These are phyloP conservation scores for Peronospora farinosa DNA, from an alignment of 352 stramenopile genomes.

Conservation along the genomic window DNA sequence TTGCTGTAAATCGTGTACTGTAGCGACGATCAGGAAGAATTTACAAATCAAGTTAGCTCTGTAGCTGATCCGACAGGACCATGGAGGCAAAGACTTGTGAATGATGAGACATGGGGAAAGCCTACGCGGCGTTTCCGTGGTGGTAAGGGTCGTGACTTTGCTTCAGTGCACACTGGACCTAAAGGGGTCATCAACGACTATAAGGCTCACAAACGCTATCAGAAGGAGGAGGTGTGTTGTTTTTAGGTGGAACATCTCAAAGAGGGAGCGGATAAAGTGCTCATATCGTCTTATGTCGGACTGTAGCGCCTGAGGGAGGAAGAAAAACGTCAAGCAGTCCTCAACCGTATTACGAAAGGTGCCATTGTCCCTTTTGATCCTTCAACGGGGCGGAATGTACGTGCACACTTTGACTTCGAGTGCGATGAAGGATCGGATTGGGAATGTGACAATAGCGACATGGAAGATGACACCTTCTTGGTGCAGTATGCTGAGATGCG, in stretches of 20 bases:
- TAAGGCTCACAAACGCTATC: slow-evolving; percentile 62
- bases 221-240: slow-evolving; percentile 47
- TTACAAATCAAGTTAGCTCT: slow-evolving; percentile 56
- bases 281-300: background rate
- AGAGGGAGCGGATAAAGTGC: no score
- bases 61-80: slow-evolving; percentile 63
- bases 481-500: slow-evolving; percentile 54
- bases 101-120: slow-evolving; percentile 43
- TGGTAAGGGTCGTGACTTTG: slow-evolving; percentile 39
- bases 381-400: slow-evolving; percentile 8
- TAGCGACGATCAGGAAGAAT: slow-evolving; percentile 45
- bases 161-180: slow-evolving; percentile 61
- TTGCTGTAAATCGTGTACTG: slow-evolving; percentile 7
- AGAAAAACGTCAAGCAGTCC: slow-evolving; percentile 40
- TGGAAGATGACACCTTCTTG: slow-evolving; percentile 54
- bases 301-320: slow-evolving; percentile 39
- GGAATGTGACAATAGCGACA: slow-evolving; percentile 39
- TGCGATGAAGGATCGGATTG: slow-evolving; percentile 32
- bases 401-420: slow-evolving; percentile 12
- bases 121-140: slow-evolving; percentile 21
- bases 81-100: slow-evolving; percentile 51
- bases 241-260: no score
- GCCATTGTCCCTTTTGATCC: slow-evolving; percentile 9
- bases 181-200: slow-evolving; percentile 83
- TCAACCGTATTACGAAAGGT: slow-evolving; percentile 65